These are phyloP conservation scores for Puccinia coronata DNA, from an alignment of 1,284 basidiomycete species.

Conservation along the genomic window DNA sequence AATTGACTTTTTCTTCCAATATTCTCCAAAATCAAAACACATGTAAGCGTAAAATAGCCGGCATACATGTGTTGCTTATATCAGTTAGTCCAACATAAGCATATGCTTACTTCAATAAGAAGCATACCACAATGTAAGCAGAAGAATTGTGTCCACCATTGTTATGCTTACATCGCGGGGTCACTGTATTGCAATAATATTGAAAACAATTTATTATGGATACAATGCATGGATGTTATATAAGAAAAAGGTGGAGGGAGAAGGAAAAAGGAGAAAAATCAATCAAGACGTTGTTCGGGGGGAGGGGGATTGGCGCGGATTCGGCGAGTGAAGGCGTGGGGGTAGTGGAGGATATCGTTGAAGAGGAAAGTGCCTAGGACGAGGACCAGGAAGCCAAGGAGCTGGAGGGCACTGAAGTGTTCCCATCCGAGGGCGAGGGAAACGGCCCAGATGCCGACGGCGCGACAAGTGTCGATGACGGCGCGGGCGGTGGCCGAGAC, in stretches of 20 bases:
- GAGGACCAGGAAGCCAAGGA: conserved; percentile 82
- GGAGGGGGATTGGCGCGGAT: not conserved
- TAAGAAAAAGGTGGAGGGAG: not conserved
- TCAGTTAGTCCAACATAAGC: no score
- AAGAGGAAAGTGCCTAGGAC: conserved; percentile 67
- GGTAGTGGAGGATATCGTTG: conserved; percentile 30
- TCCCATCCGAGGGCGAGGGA: conserved; percentile 91
- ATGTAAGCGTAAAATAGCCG: no score
- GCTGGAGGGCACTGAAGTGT: conserved; percentile 79
- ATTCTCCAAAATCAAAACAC: no score
- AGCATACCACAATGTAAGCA: no score
- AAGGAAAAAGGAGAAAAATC: not conserved
- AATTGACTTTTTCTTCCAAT: no score
- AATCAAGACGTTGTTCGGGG: conserved; percentile 6
- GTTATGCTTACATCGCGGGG: no score
- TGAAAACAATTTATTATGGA: no score
- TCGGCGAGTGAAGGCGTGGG: conserved; percentile 17
- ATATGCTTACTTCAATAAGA: no score
- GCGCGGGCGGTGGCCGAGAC: conserved; percentile 83
- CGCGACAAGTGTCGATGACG: conserved; percentile 92
- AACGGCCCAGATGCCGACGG: conserved; percentile 86
- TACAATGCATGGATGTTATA: not conserved
- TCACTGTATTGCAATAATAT: no score
- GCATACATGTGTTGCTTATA: no score
- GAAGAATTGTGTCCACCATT: no score